Evolutionary conservation across 148 eudicot genomes (phyloP).

Genomic region (Rhododendron kiyosumense): DNA sequence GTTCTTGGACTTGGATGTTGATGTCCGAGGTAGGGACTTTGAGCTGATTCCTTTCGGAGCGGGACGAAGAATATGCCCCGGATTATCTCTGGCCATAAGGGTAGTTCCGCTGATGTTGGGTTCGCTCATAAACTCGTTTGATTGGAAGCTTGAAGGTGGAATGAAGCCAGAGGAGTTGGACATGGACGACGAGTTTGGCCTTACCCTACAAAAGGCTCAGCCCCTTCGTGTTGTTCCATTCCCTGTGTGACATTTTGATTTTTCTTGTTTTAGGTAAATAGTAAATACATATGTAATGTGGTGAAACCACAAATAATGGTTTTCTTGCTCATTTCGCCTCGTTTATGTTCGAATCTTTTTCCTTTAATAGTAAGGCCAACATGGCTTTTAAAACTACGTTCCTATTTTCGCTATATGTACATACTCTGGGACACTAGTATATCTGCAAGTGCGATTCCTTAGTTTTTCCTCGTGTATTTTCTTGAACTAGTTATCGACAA

Average conservation of each 20-base stretch:
- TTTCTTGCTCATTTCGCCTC: neutral
- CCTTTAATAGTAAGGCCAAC: too few species aligned
- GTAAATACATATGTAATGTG: neutral
- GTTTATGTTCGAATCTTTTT: neutral
- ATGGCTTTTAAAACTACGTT: too few species aligned
- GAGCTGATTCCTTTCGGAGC: constrained; percentile 15
- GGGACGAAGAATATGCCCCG: constrained; percentile 11
- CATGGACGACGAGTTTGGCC: neutral
- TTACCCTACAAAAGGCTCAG: neutral
- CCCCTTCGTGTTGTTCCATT: neutral
- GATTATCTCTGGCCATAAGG: neutral
- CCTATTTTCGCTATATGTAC: too few species aligned
- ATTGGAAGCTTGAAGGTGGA: neutral
- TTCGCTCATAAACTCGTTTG: constrained; percentile 9
- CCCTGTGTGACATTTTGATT: neutral
- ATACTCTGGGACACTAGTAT: too few species aligned
- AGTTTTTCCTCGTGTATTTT: too few species aligned
- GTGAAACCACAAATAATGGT: too few species aligned
- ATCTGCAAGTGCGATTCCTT: too few species aligned
- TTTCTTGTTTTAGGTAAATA: neutral
- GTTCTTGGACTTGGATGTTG: constrained; percentile 9
- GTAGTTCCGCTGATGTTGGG: constrained; percentile 6
- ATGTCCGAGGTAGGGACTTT: constrained; percentile 9
- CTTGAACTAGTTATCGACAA: too few species aligned
- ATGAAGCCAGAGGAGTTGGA: neutral